phyloP scores from a whole-genome alignment of 768 basidiomycete species.

The Guyanaporus albipodus region DNA sequence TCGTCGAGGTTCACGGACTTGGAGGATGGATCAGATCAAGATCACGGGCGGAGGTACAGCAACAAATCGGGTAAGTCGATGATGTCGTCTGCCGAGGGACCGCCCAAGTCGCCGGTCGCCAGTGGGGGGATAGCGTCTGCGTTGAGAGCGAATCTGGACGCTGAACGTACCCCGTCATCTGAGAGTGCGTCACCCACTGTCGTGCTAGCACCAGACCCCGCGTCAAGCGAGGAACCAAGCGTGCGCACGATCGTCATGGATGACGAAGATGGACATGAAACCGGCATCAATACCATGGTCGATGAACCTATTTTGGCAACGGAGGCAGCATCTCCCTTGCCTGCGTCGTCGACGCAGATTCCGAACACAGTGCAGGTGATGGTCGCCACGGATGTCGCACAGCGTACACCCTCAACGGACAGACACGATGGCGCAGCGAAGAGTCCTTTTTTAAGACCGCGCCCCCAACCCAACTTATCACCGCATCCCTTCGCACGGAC shows the following conservation, averaged over 20 bases:
- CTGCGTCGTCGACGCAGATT: slow-evolving; percentile 8
- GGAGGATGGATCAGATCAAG: slow-evolving; percentile 28
- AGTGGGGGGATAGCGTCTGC: slow-evolving; percentile 17
- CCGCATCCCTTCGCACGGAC: slow-evolving; percentile 32
- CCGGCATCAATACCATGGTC: slow-evolving; percentile 7
- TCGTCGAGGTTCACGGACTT: slow-evolving; percentile 29
- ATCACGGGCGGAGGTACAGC: slow-evolving; percentile 15
- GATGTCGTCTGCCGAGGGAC: slow-evolving; percentile 14
- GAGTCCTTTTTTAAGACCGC: slow-evolving; percentile 26
- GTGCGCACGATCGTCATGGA: slow-evolving; percentile 16
- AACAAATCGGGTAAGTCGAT: slow-evolving; percentile 15
- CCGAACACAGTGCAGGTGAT: slow-evolving; percentile 8
- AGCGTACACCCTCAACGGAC: neutral
- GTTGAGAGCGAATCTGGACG: slow-evolving; percentile 16
- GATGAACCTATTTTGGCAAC: slow-evolving; percentile 6
- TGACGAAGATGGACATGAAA: slow-evolving; percentile 8
- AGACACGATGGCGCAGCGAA: slow-evolving; percentile 8
- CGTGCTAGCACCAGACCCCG: neutral
- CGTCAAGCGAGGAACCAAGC: slow-evolving; percentile 1
- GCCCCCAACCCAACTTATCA: slow-evolving; percentile 14
- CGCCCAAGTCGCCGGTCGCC: slow-evolving; percentile 9
- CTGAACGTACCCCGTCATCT: slow-evolving; percentile 1
- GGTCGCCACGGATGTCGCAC: slow-evolving; percentile 16
- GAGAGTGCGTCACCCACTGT: neutral
- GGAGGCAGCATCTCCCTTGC: slow-evolving; percentile 9